phyloP scores from a whole-genome alignment of 768 basidiomycete species.

The Xerocomellus dryophilus region DNA sequence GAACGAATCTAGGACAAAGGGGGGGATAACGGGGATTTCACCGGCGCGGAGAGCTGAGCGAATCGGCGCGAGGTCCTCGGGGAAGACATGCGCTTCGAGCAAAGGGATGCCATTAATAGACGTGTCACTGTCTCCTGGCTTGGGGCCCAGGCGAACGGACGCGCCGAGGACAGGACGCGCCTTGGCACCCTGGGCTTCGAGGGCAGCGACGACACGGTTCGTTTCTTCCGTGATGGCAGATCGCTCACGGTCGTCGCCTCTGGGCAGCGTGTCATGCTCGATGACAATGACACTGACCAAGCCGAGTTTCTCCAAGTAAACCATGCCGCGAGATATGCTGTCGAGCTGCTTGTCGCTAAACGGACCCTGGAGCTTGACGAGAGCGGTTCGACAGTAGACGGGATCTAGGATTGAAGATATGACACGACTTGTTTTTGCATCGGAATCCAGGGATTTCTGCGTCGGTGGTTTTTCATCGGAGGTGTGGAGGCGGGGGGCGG shows the following conservation, averaged over 20 bases:
- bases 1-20: slow-evolving; percentile 88
- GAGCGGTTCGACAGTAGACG: slow-evolving; percentile 78
- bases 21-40: slow-evolving; percentile 94
- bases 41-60: slow-evolving; percentile 87
- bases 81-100: slow-evolving; percentile 78
- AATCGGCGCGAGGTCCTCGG: slow-evolving; percentile 77
- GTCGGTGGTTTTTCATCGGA: slow-evolving; percentile 7
- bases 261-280: slow-evolving; percentile 75
- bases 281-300: slow-evolving; percentile 94
- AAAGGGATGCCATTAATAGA: slow-evolving; percentile 34
- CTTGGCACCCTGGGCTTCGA: slow-evolving; percentile 81
- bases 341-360: slow-evolving; percentile 92
- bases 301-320: slow-evolving; percentile 93
- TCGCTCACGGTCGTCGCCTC: slow-evolving; percentile 70
- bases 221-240: slow-evolving; percentile 69
- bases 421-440: slow-evolving; percentile 47
- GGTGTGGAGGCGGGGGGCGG: slow-evolving; percentile 15
- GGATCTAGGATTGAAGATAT: slow-evolving; percentile 82
- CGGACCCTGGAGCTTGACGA: slow-evolving; percentile 96
- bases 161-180: slow-evolving; percentile 89
- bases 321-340: slow-evolving; percentile 89
- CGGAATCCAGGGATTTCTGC: slow-evolving; percentile 31
- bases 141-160: slow-evolving; percentile 80
- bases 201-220: slow-evolving; percentile 75
- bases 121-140: slow-evolving; percentile 44